phyloP scores from a whole-genome alignment of 75 land plant genomes.

The Cunninghamia lanceolata region DNA sequence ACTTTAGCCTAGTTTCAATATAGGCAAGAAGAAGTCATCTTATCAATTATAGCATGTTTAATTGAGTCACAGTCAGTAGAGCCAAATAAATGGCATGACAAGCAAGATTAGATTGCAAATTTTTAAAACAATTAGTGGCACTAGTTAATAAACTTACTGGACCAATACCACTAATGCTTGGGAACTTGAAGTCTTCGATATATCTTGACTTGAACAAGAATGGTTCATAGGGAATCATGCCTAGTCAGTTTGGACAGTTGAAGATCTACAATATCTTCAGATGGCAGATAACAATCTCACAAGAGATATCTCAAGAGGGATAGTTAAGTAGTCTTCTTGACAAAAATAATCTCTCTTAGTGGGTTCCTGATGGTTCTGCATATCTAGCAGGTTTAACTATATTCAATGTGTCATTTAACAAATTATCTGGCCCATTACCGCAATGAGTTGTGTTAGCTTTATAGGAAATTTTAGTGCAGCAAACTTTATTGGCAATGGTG shows the following conservation, averaged over 20 bases:
- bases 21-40: no score
- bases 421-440: slow-evolving; percentile 42
- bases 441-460: slow-evolving; percentile 19
- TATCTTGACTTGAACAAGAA: no score
- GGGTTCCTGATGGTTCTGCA: slow-evolving; percentile 28
- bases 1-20: no score
- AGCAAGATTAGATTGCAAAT: slow-evolving; percentile 21
- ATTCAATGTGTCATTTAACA: slow-evolving; percentile 45
- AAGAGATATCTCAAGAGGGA: slow-evolving; percentile 32
- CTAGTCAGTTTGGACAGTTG: no score
- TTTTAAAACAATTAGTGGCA: slow-evolving; percentile 19
- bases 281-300: slow-evolving; percentile 31
- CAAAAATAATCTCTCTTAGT: slow-evolving; percentile 57
- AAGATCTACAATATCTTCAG: no score
- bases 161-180: slow-evolving; percentile 28
- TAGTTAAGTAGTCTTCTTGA: slow-evolving; percentile 30
- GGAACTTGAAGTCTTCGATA: slow-evolving; percentile 25
- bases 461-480: slow-evolving; percentile 58
- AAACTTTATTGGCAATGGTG: slow-evolving; percentile 75
- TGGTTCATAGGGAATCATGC: no score
- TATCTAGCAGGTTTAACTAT: slow-evolving; percentile 17
- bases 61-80: no score
- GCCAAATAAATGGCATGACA: no score
- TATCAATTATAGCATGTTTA: no score
- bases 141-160: slow-evolving; percentile 26